A percentile compares a stretch with the other conserved stretches of the same genome.
Conservation (phyloP, 129 eudicot genomes). For the Lactuca saligna region DNA sequence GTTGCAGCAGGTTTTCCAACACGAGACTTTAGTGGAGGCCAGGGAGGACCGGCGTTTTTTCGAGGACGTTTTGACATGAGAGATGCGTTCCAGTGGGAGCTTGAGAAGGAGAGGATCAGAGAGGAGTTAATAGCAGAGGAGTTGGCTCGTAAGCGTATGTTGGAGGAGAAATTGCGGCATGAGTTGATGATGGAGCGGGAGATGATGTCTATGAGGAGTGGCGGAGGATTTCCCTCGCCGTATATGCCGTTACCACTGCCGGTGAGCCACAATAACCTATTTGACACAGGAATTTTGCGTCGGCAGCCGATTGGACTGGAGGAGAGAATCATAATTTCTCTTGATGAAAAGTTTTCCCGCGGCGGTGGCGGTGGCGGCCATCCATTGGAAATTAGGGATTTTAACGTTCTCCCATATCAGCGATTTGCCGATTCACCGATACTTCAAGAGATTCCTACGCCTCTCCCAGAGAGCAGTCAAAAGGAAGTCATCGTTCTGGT, state of each 20-base stretch:
- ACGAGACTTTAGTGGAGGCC: neutral
- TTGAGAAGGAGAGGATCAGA: slow-evolving; percentile 49
- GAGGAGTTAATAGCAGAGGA: slow-evolving; percentile 43
- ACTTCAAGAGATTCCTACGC: neutral
- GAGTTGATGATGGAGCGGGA: slow-evolving; percentile 48
- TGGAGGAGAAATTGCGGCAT: slow-evolving; percentile 41
- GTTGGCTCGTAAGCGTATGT: slow-evolving; percentile 27
- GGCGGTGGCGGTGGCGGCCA: neutral
- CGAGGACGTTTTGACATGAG: slow-evolving; percentile 21
- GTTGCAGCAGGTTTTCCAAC: slow-evolving; percentile 13
- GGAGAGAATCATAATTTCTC: slow-evolving; percentile 31
- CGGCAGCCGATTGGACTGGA: slow-evolving; percentile 30
- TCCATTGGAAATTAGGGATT: neutral
- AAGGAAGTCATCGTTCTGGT: slow-evolving; percentile 43
- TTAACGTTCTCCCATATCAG: slow-evolving; percentile 4
- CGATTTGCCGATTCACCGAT: neutral
- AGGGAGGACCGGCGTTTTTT: neutral
- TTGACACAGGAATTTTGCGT: neutral
- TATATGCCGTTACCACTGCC: slow-evolving; percentile 5
- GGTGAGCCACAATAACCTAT: neutral
- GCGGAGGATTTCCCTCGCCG: slow-evolving; percentile 14
- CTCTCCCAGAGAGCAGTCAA: neutral
- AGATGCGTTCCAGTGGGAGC: slow-evolving; percentile 33
- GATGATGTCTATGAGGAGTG: slow-evolving; percentile 32
- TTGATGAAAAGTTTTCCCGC: slow-evolving; percentile 20